These are phyloP conservation scores for Citrullus amarus DNA, from an alignment of 306 rosid species.

Conservation along the genomic window DNA sequence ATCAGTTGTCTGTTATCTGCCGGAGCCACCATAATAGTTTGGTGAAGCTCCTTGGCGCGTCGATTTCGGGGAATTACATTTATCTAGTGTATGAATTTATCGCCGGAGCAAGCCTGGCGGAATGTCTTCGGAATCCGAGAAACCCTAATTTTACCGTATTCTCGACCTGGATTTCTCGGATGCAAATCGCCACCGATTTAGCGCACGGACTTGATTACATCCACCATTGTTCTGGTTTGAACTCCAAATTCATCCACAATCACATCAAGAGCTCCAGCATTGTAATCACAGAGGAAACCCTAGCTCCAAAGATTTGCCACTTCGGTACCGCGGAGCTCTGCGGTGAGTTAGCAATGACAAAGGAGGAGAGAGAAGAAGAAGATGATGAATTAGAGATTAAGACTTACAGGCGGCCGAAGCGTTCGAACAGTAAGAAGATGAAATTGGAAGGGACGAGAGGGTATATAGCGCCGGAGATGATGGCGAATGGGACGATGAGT, in stretches of 20 bases:
- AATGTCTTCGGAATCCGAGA: slow-evolving; percentile 59
- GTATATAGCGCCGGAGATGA: slow-evolving; percentile 86
- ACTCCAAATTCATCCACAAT: slow-evolving; percentile 53
- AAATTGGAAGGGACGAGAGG: slow-evolving; percentile 81
- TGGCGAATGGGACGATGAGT: slow-evolving; percentile 40
- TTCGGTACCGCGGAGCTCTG: slow-evolving; percentile 73
- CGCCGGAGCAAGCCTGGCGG: slow-evolving; percentile 55
- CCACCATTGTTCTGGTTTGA: slow-evolving; percentile 58
- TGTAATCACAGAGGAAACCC: slow-evolving; percentile 25
- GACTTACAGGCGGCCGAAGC: slow-evolving; percentile 6
- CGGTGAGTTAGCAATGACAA: slow-evolving; percentile 29
- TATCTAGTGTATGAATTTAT: slow-evolving; percentile 61
- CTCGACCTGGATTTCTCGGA: slow-evolving; percentile 59
- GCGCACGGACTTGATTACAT: slow-evolving; percentile 88
- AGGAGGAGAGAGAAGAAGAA: not conserved
- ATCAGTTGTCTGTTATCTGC: slow-evolving; percentile 33
- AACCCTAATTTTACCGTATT: slow-evolving; percentile 71
- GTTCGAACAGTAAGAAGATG: slow-evolving; percentile 25
- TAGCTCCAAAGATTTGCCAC: slow-evolving; percentile 65
- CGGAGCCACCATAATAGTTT: slow-evolving; percentile 68
- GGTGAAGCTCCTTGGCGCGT: slow-evolving; percentile 68
- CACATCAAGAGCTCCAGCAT: slow-evolving; percentile 74
- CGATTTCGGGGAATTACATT: slow-evolving; percentile 46
- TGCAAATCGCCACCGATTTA: slow-evolving; percentile 72
- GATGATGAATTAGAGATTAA: not conserved